phyloP scores from a whole-genome alignment of 2,329 filamentous ascomycete species.

The Neonectria faginata region DNA sequence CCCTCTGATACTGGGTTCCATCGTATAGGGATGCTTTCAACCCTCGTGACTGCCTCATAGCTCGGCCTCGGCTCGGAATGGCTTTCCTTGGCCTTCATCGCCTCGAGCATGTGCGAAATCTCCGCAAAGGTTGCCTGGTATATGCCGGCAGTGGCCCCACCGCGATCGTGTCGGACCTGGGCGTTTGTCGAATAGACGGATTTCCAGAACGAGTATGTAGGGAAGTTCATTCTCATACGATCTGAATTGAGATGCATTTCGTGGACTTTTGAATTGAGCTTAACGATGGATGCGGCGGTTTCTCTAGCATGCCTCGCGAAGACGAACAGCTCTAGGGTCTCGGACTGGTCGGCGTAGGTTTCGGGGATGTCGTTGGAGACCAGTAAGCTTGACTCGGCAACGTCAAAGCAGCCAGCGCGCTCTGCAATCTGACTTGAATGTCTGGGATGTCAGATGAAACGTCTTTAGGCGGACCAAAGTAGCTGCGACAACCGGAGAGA shows the following conservation, averaged over 20 bases:
- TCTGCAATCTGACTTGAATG: slow-evolving; percentile 55
- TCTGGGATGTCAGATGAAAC: slow-evolving; percentile 57
- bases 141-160: slow-evolving; percentile 66
- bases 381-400: slow-evolving; percentile 60
- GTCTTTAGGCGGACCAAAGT: slow-evolving; percentile 58
- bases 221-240: slow-evolving; percentile 59
- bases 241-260: slow-evolving; percentile 58
- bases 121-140: slow-evolving; percentile 60
- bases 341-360: slow-evolving; percentile 60
- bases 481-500: slow-evolving; percentile 61
- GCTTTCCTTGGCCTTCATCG: slow-evolving; percentile 55
- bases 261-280: slow-evolving; percentile 60
- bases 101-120: slow-evolving; percentile 58
- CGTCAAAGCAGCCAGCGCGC: slow-evolving; percentile 59
- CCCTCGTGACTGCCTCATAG: slow-evolving; percentile 39
- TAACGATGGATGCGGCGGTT: slow-evolving; percentile 60
- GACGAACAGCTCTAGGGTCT: slow-evolving; percentile 65
- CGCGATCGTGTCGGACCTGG: slow-evolving; percentile 69
- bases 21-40: slow-evolving; percentile 52
- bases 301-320: slow-evolving; percentile 67
- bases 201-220: slow-evolving; percentile 66
- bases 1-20: slow-evolving; percentile 54
- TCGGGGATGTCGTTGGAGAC: slow-evolving; percentile 58
- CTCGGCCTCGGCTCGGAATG: slow-evolving; percentile 34
- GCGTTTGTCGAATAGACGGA: slow-evolving; percentile 65